Percentiles rank a stretch among this genome's conserved stretches.
phyloP scores from a whole-genome alignment of 2,329 filamentous ascomycete genomes.

The Botryotinia calthae region DNA sequence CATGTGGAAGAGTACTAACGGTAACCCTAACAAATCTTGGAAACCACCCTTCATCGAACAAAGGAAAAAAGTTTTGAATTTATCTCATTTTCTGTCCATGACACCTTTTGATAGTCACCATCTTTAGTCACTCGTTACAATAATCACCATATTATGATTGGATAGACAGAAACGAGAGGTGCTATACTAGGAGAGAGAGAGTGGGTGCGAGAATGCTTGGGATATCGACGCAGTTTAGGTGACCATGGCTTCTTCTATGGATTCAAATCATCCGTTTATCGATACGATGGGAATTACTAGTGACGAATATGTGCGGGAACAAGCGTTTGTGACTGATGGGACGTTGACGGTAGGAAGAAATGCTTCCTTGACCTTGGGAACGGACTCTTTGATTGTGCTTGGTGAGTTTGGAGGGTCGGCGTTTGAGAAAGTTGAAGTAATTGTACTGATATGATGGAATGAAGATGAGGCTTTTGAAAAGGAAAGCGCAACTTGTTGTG shows the following conservation, averaged over 20 bases:
- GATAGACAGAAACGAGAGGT: neutral
- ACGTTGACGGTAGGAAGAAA: conserved; percentile 55
- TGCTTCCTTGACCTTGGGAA: conserved; percentile 58
- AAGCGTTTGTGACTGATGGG: conserved; percentile 41
- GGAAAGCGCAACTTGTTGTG: conserved; percentile 53
- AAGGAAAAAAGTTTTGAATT: neutral
- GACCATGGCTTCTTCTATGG: conserved; percentile 17
- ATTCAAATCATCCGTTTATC: conserved; percentile 39
- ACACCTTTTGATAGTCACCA: neutral
- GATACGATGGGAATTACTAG: conserved; percentile 36
- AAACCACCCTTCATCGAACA: neutral
- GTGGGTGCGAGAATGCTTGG: conserved; percentile 10
- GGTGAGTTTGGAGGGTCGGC: conserved; percentile 43
- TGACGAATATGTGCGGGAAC: conserved; percentile 38
- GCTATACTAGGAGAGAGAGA: neutral
- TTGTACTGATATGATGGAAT: conserved; percentile 6
- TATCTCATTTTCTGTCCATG: neutral
- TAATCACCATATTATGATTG: neutral
- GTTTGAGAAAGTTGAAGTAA: neutral
- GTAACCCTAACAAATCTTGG: neutral
- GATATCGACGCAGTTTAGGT: conserved; percentile 1
- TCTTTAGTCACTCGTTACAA: conserved; percentile 4
- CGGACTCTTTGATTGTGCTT: conserved; percentile 57
- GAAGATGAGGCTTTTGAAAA: conserved; percentile 54
- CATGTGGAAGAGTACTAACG: neutral